Conservation (phyloP, 768 basidiomycete genomes). For the Tremella mesenterica region DNA sequence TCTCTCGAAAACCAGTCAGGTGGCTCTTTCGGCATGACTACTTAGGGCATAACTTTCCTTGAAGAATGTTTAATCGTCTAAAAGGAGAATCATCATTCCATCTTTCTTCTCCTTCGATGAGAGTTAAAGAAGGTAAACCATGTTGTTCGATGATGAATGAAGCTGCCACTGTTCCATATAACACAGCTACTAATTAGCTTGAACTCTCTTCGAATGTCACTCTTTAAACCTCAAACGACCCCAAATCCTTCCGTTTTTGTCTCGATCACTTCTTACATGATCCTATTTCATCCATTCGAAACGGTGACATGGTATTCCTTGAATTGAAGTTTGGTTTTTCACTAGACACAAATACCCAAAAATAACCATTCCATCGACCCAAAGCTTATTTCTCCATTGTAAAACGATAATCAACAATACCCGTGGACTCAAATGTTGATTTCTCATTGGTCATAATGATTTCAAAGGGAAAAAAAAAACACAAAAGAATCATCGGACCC, state of each 20-base stretch:
- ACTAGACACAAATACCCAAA: not conserved
- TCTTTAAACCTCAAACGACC: not conserved
- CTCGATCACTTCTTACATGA: not conserved
- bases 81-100: constrained; percentile 11
- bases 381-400: too few relatives aligned
- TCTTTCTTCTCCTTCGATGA: not conserved
- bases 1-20: too few relatives aligned
- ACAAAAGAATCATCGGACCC: too few relatives aligned
- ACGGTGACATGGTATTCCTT: too few relatives aligned
- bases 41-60: not conserved
- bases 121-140: constrained; percentile 4
- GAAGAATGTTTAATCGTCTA: not conserved
- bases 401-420: too few relatives aligned
- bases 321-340: too few relatives aligned
- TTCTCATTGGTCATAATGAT: not conserved
- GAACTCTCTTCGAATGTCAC: not conserved
- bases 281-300: not conserved
- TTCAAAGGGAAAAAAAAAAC: too few relatives aligned
- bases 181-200: constrained; percentile 1
- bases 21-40: too few relatives aligned
- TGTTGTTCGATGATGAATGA: constrained; percentile 13
- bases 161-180: constrained; percentile 15
- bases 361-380: not conserved
- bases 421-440: not conserved
- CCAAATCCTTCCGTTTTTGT: not conserved